A percentile compares a stretch with the other conserved stretches of the same genome.
These are phyloP conservation scores for Lipomyces sp. DNA, from an alignment of 805 yeast genomes.

Conservation along the genomic window DNA sequence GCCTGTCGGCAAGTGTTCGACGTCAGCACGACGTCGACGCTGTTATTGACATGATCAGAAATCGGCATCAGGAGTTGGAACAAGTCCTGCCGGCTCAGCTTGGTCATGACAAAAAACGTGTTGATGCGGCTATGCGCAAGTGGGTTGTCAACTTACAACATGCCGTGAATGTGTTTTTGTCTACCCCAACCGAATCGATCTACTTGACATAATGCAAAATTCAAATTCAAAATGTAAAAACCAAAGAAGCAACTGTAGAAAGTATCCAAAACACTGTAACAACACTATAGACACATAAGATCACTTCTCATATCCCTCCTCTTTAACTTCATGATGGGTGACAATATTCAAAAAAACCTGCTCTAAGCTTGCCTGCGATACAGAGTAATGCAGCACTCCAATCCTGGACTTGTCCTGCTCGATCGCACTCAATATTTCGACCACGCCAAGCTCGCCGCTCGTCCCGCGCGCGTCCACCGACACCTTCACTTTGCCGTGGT, in stretches of 20 bases:
- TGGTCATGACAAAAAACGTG: constrained; percentile 11
- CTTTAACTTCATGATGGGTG: constrained; percentile 31
- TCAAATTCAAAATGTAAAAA: too few relatives aligned
- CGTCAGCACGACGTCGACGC: constrained; percentile 15
- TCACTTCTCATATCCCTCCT: constrained; percentile 29
- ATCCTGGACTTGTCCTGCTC: constrained; percentile 10
- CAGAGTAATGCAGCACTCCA: constrained; percentile 34
- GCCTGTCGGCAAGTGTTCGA: constrained; percentile 15
- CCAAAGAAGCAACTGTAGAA: too few relatives aligned
- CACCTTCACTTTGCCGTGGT: constrained; percentile 32
- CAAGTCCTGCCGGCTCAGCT: not conserved
- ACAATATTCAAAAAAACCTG: constrained; percentile 38
- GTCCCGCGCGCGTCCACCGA: constrained; percentile 18
- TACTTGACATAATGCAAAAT: not conserved
- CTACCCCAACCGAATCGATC: constrained; percentile 7
- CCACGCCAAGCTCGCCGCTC: constrained; percentile 9
- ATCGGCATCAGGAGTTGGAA: constrained; percentile 12
- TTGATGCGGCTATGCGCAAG: constrained; percentile 18
- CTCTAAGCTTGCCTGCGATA: constrained; percentile 35
- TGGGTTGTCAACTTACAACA: constrained; percentile 17
- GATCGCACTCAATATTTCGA: constrained; percentile 18
- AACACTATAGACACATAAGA: too few relatives aligned
- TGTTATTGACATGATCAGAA: constrained; percentile 1
- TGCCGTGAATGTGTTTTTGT: not conserved
- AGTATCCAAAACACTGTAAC: too few relatives aligned